Conservation (phyloP, 2,329 filamentous ascomycete genomes). For the Aspergillus versicolor region DNA sequence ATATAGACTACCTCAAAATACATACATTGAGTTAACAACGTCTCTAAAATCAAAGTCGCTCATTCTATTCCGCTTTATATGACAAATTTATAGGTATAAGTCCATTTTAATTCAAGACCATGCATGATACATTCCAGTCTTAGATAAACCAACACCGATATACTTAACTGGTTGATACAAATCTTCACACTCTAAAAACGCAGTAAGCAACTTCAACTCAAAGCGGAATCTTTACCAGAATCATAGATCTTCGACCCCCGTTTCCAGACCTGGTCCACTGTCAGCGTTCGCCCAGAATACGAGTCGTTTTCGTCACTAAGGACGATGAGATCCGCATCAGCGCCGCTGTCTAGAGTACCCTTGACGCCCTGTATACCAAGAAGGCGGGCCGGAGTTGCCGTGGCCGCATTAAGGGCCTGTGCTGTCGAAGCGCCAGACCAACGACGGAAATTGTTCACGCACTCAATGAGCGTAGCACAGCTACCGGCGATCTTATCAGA, state of each 20-base stretch:
- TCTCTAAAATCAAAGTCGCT: neutral
- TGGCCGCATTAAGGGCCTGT: conserved; percentile 41
- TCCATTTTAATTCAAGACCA: neutral
- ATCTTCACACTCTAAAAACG: neutral
- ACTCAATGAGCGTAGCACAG: conserved; percentile 45
- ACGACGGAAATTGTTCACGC: conserved; percentile 45
- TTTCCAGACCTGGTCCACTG: conserved; percentile 46
- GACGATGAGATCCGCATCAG: conserved; percentile 44
- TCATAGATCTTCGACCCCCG: conserved; percentile 42
- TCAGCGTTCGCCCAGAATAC: conserved; percentile 33
- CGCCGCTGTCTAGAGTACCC: conserved; percentile 39
- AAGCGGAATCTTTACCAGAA: conserved; percentile 25
- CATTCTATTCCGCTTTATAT: neutral
- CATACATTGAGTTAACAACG: too few species aligned
- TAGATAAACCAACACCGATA: neutral
- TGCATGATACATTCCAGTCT: neutral
- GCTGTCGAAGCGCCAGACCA: conserved; percentile 42
- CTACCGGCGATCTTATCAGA: conserved; percentile 77
- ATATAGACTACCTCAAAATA: neutral
- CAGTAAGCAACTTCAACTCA: neutral
- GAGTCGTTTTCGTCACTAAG: conserved; percentile 35
- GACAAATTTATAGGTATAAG: neutral
- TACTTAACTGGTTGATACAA: neutral
- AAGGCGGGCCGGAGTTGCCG: conserved; percentile 40
- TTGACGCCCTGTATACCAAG: conserved; percentile 40